These are phyloP conservation scores for Phytopythium sindhum DNA, from an alignment of 352 stramenopile species.

Conservation along the genomic window DNA sequence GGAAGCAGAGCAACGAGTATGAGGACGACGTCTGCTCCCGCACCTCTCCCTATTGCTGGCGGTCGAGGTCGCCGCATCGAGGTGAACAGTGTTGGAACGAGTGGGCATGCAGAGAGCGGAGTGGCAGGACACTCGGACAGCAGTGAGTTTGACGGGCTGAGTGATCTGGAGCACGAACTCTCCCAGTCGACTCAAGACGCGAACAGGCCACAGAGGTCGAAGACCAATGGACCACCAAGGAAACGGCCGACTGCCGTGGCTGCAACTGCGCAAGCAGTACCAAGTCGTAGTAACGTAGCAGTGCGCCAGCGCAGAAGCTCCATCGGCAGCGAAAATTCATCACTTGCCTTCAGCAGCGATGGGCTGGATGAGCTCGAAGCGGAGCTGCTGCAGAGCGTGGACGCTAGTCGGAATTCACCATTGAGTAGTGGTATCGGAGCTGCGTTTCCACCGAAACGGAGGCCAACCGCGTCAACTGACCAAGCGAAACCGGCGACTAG, in stretches of 20 bases:
- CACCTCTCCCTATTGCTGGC: background rate
- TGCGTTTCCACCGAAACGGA: constrained; percentile 9
- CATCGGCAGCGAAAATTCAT: constrained; percentile 13
- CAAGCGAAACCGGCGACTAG: too few relatives aligned
- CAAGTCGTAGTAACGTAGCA: background rate
- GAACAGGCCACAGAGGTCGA: background rate
- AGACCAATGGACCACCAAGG: background rate
- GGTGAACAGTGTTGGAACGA: background rate
- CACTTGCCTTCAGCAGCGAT: constrained; percentile 28
- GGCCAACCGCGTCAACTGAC: constrained; percentile 17
- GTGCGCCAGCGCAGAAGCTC: background rate
- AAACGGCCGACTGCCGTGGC: background rate
- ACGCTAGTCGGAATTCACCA: background rate
- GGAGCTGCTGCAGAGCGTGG: constrained; percentile 31
- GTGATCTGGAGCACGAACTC: background rate
- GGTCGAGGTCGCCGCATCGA: background rate
- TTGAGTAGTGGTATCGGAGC: background rate
- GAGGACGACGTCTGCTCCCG: background rate
- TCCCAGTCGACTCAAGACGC: background rate
- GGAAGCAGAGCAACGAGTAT: background rate
- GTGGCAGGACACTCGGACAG: background rate
- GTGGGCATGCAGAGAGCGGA: background rate
- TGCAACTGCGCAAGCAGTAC: background rate
- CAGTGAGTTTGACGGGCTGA: background rate
- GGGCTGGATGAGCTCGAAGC: constrained; percentile 44